Evolutionary conservation across 2,329 filamentous ascomycete genomes (phyloP), one percentile per base, ranked within the genome.

Genomic region (Fusarium dimerum): DNA sequence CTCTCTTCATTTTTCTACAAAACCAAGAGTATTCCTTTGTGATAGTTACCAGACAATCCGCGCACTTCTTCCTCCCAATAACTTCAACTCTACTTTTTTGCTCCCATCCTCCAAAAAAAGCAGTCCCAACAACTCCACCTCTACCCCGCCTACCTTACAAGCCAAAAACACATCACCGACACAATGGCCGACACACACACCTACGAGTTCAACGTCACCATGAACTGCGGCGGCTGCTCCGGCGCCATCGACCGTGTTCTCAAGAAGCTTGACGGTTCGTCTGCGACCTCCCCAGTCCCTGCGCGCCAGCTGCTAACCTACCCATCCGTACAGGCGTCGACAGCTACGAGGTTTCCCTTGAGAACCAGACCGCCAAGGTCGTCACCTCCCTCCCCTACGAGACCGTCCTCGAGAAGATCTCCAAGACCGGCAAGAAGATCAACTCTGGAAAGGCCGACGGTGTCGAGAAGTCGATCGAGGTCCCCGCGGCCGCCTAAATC

Each of bases 151-250:
- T 26, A 26, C 20, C 20, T 26, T 7, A 26, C 20, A 26, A 26
- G 20, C 20, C 20, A 26, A 7, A 45, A 50, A 45, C 42, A 60
- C 47, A 43, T 30, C 48, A 34, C 51, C 67, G 20, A 26, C 20
- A 79, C 62, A 66, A 92, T 92, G 89, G 77, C 86, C 54, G 85
- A 88, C 62, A 90, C 64, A 41, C 91, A 96, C 80, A 90, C 85
- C 64, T 97, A 97, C 88, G 90, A 94, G 74, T 97, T 97, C 81
- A 87, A 92, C 75, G 85, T 97, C 73, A 81, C 79, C 75, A 99
- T 99, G 94, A 89, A 80, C 81, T 99, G 94, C 78, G 85, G 90
- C 71, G 94, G 94, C 73, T 99, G 94, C 86, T 97, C 92, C 43
- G 92, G 92, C 68, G 94, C 94, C 62, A 82, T 99, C 42, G 89